Conservation (phyloP, 179 eudicot genomes). For the Amaranthus tricolor region DNA sequence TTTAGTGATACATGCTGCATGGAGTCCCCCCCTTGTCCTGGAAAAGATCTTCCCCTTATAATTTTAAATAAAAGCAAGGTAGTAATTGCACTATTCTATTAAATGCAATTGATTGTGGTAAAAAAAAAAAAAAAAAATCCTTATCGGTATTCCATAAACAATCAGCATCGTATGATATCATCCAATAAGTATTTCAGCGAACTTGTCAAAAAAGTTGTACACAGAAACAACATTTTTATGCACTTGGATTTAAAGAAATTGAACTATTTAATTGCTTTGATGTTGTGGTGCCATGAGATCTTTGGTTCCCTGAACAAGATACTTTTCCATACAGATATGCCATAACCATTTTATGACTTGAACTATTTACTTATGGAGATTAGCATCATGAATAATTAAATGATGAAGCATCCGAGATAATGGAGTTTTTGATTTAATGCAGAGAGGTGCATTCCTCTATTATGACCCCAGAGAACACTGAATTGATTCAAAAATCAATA, state of each 20-base stretch:
- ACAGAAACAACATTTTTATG: neutral
- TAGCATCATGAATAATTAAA: neutral
- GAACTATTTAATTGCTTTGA: neutral
- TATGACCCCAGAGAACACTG: constrained; percentile 87
- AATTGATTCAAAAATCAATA: constrained; percentile 81
- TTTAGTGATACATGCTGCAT: neutral
- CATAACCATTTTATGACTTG: neutral
- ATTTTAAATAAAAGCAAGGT: too few species aligned
- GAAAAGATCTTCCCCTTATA: too few species aligned
- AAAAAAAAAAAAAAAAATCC: too few species aligned
- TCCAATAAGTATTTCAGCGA: neutral
- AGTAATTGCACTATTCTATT: too few species aligned
- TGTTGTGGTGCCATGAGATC: too few species aligned
- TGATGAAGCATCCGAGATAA: too few species aligned
- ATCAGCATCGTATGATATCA: neutral
- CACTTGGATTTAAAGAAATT: neutral
- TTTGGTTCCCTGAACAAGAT: neutral
- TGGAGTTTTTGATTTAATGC: constrained; percentile 21
- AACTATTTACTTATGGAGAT: neutral
- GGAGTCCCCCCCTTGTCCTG: too few species aligned
- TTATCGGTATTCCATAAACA: neutral
- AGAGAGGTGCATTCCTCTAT: constrained; percentile 74
- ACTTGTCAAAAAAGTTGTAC: neutral
- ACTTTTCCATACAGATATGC: neutral
- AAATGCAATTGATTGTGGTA: too few species aligned